Conservation (phyloP, 2,329 filamentous ascomycete genomes). For the Diaporthe vaccinii region DNA sequence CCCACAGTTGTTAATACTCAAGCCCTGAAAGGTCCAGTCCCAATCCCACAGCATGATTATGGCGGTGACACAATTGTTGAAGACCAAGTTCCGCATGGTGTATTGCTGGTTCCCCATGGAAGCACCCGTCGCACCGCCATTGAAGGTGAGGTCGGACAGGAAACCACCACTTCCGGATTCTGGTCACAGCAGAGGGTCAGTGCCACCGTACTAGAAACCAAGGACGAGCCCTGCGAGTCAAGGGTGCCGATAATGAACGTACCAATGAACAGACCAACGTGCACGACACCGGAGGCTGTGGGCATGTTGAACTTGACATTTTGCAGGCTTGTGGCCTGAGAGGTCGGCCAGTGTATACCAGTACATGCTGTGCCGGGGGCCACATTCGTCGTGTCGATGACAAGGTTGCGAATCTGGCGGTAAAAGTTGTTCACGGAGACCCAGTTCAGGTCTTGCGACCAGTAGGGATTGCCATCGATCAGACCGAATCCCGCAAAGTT, state of each 20-base stretch:
- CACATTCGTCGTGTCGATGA: constrained; percentile 70
- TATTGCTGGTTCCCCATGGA: constrained; percentile 79
- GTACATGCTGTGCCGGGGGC: constrained; percentile 61
- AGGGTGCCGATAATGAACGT: constrained; percentile 47
- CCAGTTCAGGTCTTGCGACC: constrained; percentile 59
- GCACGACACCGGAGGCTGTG: constrained; percentile 61
- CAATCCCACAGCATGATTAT: constrained; percentile 74
- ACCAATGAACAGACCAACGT: constrained; percentile 72
- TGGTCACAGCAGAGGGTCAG: not conserved
- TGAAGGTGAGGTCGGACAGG: constrained; percentile 70
- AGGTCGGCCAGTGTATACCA: constrained; percentile 78
- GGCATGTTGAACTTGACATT: constrained; percentile 71
- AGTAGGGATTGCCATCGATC: constrained; percentile 64
- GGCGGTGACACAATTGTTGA: constrained; percentile 66
- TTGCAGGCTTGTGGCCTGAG: constrained; percentile 72
- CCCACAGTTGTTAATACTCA: constrained; percentile 70
- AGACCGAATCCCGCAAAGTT: constrained; percentile 64
- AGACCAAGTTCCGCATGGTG: constrained; percentile 75
- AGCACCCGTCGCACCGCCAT: constrained; percentile 70
- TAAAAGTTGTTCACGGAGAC: constrained; percentile 72
- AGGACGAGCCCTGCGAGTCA: no score
- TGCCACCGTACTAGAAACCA: no score
- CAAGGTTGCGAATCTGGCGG: constrained; percentile 70
- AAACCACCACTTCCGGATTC: constrained; percentile 51
- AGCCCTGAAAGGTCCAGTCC: constrained; percentile 77